Base-by-base conservation (phyloP, 768 basidiomycete genomes). In the Inosperma sp. region DNA sequence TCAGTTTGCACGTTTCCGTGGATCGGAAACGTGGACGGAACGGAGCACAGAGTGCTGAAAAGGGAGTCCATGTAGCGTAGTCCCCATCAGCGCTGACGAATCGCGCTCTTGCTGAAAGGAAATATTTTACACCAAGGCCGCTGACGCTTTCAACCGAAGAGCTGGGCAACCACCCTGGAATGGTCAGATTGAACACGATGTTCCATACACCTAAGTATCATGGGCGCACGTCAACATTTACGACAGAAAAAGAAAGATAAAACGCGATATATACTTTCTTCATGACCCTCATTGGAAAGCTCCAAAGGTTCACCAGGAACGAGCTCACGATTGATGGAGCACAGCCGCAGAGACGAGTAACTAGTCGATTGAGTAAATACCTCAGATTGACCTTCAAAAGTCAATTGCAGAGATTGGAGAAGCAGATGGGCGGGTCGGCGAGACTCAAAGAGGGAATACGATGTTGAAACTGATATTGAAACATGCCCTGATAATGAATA, bases 111-210 rank as follows among this genome's bases (percentile, higher is more conserved):
- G 87, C 86, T 55, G 78, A 80, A 22, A 92, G 72, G 16, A 74
- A 71, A 61, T 92, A 92, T 48, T 75, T 76, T 5, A 80, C 79
- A 17, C 86, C 86, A 27, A 77, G 61, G 10, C 73, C 72, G 16
- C 75, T 73, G 13, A 74, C 64, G 21, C 82, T 80, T 51, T 81
- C 76, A 3, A 46, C 59, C 21, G 80, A 71, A 13, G 80, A 75
- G 2, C 76, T 73, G 7, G 93, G 93, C 3, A 96, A 75, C 93
- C 93, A 95, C 14, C 92, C 93, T 4, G 93, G 92, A n/a, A 94
- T 70, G 13, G 80, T 76, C 3, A 96, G 68, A 64, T 92, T 84
- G 65, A 94, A 95, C 14, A 83, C 72, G 49, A 92, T 72, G 56
- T 86, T 82, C 84, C 91, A 91, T 27, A 66, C 66, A 58, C 71